Conservation (phyloP, 805 yeast genomes). For the Wickerhamiella azymoides region DNA sequence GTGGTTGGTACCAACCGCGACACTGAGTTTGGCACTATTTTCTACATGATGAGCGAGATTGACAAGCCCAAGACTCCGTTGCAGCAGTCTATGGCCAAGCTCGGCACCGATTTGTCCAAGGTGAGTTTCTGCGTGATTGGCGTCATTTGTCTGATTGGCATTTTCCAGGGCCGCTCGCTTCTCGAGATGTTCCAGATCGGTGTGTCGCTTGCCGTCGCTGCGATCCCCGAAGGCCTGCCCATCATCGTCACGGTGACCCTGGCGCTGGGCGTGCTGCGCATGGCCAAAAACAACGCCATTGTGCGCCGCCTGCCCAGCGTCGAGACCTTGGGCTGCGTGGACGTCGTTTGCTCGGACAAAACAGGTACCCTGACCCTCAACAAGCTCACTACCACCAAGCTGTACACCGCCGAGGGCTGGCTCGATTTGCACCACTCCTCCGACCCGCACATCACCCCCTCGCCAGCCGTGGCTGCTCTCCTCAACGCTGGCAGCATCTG, state of each 20-base stretch:
- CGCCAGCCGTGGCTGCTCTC: slow-evolving; percentile 13
- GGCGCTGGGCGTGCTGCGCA: slow-evolving; percentile 89
- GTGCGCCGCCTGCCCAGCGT: slow-evolving; percentile 90
- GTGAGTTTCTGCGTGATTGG: slow-evolving; percentile 83
- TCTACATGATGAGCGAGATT: slow-evolving; percentile 86
- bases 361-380: slow-evolving; percentile 39
- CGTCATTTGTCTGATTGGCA: slow-evolving; percentile 78
- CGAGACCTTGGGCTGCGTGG: slow-evolving; percentile 45
- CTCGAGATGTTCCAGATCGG: slow-evolving; percentile 96
- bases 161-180: slow-evolving; percentile 88
- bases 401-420: slow-evolving; percentile 13
- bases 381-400: slow-evolving; percentile 26
- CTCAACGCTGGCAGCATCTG: slow-evolving; percentile 24
- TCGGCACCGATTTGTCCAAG: slow-evolving; percentile 79
- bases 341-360: slow-evolving; percentile 41
- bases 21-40: slow-evolving; percentile 90
- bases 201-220: slow-evolving; percentile 96
- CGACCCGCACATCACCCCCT: slow-evolving; percentile 11
- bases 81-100: slow-evolving; percentile 87
- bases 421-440: slow-evolving; percentile 13
- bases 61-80: slow-evolving; percentile 97
- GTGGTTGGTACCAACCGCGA: slow-evolving; percentile 81
- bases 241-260: slow-evolving; percentile 95
- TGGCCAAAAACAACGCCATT: slow-evolving; percentile 91
- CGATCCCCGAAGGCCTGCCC: slow-evolving; percentile 97